These are phyloP conservation scores for Biscogniauxia sp. DNA, from an alignment of 2,329 filamentous ascomycete genomes.

Conservation along the genomic window DNA sequence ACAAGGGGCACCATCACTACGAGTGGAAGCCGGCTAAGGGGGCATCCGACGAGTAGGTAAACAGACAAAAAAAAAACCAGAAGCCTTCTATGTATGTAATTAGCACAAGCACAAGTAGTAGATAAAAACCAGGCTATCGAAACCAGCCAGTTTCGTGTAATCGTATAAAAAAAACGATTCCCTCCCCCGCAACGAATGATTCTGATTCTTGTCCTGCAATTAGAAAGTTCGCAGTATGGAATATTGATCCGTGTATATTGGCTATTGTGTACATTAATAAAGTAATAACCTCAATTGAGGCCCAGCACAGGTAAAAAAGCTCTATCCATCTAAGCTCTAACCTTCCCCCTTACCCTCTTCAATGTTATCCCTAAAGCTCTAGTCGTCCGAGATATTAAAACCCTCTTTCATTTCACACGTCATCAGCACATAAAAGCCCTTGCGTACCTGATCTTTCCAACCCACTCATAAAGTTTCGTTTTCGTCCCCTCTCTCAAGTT, in stretches of 20 bases:
- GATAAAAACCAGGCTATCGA: no score
- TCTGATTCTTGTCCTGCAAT: background rate
- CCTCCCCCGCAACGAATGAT: background rate
- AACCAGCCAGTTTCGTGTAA: background rate
- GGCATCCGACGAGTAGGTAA: constrained; percentile 5
- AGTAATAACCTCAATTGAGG: background rate
- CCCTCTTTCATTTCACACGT: background rate
- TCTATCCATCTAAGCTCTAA: background rate
- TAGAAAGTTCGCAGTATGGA: background rate
- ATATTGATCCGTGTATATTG: background rate
- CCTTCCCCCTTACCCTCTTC: no score
- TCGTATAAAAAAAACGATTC: background rate
- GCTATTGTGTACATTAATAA: background rate
- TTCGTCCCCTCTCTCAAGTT: background rate
- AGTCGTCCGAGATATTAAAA: background rate
- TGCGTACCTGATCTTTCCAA: background rate
- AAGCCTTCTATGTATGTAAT: no score
- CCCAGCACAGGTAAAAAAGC: background rate
- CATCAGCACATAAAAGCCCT: background rate
- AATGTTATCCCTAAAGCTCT: background rate
- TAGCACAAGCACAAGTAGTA: no score
- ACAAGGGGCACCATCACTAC: constrained; percentile 59
- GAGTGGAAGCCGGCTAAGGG: constrained; percentile 53
- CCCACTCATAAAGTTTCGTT: background rate
- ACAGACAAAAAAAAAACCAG: no score